phyloP scores from a whole-genome alignment of 2,329 filamentous ascomycete genomes.

The Ophiostoma triangulosporum region DNA sequence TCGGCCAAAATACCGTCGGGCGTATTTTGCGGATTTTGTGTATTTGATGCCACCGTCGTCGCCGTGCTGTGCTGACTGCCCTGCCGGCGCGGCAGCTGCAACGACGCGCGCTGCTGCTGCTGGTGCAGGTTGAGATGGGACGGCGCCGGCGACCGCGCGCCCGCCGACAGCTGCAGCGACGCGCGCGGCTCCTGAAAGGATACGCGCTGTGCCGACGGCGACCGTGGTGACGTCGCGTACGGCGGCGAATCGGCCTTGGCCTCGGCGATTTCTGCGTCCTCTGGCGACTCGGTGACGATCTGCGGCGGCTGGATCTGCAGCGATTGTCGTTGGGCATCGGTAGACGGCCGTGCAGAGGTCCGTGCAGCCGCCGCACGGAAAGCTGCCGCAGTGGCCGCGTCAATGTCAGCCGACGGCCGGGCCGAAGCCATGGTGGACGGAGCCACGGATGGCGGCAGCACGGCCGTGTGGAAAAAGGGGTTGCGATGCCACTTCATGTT shows the following conservation, averaged over 20 bases:
- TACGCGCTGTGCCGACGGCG: neutral
- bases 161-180: neutral
- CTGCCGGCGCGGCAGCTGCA: neutral
- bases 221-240: neutral
- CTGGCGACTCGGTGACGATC: neutral
- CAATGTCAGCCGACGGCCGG: slow-evolving; percentile 13
- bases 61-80: neutral
- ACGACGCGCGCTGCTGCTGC: neutral
- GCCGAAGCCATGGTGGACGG: slow-evolving; percentile 9
- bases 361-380: neutral
- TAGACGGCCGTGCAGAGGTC: neutral
- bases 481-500: slow-evolving; percentile 16
- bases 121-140: neutral
- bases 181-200: neutral
- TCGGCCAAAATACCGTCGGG: slow-evolving; percentile 12
- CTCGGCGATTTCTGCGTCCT: too few relatives aligned
- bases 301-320: neutral
- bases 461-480: slow-evolving; percentile 15
- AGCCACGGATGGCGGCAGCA: slow-evolving; percentile 14
- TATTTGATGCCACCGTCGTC: neutral
- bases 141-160: neutral
- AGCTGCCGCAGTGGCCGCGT: slow-evolving; percentile 6
- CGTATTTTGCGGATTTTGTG: neutral
- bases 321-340: neutral
- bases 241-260: neutral